phyloP scores from a whole-genome alignment of 108 stramenopile genomes.

The Stephanodiscus triporus region DNA sequence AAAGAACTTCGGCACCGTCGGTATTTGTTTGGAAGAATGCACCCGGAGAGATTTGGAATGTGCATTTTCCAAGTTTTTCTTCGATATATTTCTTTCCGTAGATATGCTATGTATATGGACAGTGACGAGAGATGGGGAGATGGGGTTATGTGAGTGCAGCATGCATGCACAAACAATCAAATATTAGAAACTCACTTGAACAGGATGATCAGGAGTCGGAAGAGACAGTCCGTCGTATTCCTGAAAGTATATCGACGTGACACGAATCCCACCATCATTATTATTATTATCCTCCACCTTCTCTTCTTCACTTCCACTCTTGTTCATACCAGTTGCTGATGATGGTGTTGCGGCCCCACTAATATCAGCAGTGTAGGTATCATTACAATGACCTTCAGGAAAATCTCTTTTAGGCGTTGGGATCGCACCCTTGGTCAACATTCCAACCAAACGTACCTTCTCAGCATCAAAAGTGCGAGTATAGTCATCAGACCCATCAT shows the following conservation, averaged over 20 bases:
- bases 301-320: not conserved
- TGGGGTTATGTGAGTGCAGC: not conserved
- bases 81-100: constrained; percentile 73
- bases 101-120: constrained; percentile 41
- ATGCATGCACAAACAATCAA: not conserved
- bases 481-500: constrained; percentile 47
- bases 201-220: constrained; percentile 78
- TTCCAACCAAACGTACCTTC: constrained; percentile 53
- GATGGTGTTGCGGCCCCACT: not conserved
- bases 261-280: constrained; percentile 33
- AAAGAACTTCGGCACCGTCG: constrained; percentile 83
- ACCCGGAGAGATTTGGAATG: constrained; percentile 89
- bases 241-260: constrained; percentile 84
- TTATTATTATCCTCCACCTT: not conserved
- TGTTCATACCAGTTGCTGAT: not conserved
- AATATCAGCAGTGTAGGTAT: constrained; percentile 8
- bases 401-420: constrained; percentile 37
- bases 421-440: constrained; percentile 51
- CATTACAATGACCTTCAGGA: constrained; percentile 19
- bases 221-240: constrained; percentile 80
- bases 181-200: constrained; percentile 47
- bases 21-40: constrained; percentile 97
- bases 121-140: not conserved
- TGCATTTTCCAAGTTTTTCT: constrained; percentile 78
- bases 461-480: constrained; percentile 61